Percentiles rank a stretch among this genome's conserved stretches.
Evolutionary conservation across 1,284 basidiomycete genomes (phyloP).

Genomic region (Leccinum olivaceoglutinosum): DNA sequence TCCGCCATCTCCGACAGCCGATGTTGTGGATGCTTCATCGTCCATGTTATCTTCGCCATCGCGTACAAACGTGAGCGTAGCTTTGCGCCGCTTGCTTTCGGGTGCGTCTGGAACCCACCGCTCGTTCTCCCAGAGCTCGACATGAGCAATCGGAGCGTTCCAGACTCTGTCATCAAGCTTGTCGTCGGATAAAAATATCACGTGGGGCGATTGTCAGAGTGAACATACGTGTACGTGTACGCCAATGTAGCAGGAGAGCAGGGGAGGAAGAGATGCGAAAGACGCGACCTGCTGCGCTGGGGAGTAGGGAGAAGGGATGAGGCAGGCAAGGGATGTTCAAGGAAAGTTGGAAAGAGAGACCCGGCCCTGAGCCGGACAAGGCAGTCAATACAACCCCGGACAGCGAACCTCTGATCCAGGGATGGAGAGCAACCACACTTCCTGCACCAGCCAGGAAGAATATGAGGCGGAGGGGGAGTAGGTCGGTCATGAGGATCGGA

Average conservation of each 20-base stretch:
- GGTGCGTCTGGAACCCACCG: background rate
- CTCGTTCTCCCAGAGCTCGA: constrained; percentile 36
- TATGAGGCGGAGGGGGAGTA: constrained; percentile 55
- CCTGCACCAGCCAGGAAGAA: constrained; percentile 51
- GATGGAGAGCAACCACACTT: constrained; percentile 35
- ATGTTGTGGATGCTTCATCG: background rate
- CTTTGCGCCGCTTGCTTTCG: background rate
- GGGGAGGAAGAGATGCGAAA: background rate
- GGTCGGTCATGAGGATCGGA: constrained; percentile 36
- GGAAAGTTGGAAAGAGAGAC: constrained; percentile 17
- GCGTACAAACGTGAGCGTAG: constrained; percentile 15
- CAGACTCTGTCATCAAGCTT: constrained; percentile 56
- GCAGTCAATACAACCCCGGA: constrained; percentile 1
- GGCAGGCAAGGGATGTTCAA: constrained; percentile 6
- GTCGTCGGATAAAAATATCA: constrained; percentile 31
- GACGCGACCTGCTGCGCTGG: background rate
- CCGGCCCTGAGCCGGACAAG: constrained; percentile 13
- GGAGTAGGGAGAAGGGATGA: background rate
- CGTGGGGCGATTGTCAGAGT: constrained; percentile 14
- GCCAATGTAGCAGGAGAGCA: background rate
- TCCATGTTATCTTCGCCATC: constrained; percentile 22
- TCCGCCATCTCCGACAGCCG: background rate
- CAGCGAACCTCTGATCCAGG: background rate
- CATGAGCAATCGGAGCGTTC: constrained; percentile 54
- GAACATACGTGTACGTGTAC: background rate